Conservation (phyloP, 202 grass and related monocot species). For the Hordeum pubiflorum region DNA sequence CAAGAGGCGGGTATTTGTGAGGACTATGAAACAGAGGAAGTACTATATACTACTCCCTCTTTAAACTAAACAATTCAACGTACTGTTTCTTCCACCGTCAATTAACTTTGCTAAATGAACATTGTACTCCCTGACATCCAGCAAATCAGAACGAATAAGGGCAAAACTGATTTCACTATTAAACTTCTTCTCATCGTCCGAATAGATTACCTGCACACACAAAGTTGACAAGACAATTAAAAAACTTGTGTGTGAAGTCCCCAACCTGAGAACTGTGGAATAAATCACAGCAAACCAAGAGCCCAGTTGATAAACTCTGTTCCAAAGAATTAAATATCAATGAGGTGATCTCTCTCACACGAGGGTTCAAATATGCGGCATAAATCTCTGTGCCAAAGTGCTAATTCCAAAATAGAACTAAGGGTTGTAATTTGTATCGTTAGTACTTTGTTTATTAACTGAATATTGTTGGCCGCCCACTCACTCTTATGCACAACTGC, state of each 20-base stretch:
- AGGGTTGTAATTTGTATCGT: neutral
- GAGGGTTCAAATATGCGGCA: neutral
- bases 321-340: neutral
- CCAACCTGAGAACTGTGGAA: conserved; percentile 1
- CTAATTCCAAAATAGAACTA: neutral
- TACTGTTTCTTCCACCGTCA: conserved; percentile 83
- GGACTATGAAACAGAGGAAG: neutral
- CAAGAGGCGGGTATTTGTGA: neutral
- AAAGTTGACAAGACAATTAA: neutral
- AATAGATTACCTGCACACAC: conserved; percentile 63
- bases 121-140: conserved; percentile 73
- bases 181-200: conserved; percentile 72
- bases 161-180: conserved; percentile 65
- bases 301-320: neutral
- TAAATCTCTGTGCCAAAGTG: neutral
- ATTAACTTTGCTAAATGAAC: conserved; percentile 78
- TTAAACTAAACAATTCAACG: conserved; percentile 4
- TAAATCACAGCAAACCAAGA: neutral
- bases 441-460: neutral
- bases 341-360: neutral
- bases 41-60: neutral
- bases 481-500: neutral
- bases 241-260: neutral
- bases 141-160: conserved; percentile 73
- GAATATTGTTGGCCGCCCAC: neutral